phyloP scores from a whole-genome alignment of 192 early-diverging fungal genomes.

The Chytriomyces sp. region DNA sequence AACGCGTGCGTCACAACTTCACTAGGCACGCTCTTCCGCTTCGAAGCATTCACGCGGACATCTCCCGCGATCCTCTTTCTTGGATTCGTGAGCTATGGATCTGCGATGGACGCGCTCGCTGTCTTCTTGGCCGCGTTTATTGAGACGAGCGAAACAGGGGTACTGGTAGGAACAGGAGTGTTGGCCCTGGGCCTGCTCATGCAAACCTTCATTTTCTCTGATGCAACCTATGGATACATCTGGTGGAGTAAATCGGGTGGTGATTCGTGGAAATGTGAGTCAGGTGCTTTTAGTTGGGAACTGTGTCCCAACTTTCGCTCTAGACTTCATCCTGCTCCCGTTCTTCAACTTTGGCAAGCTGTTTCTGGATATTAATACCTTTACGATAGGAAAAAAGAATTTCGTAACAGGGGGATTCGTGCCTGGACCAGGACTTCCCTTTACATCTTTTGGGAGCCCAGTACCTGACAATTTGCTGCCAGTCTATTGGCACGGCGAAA shows the following conservation, averaged over 20 bases:
- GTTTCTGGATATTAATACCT: conserved; percentile 65
- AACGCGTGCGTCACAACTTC: conserved; percentile 50
- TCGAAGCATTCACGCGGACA: conserved; percentile 51
- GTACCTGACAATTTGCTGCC: conserved; percentile 50
- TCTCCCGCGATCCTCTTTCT: conserved; percentile 51
- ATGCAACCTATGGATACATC: conserved; percentile 33
- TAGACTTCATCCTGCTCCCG: conserved; percentile 47
- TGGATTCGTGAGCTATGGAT: conserved; percentile 61
- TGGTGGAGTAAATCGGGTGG: conserved; percentile 29
- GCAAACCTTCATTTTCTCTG: conserved; percentile 46
- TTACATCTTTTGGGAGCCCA: conserved; percentile 48
- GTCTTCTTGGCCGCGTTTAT: conserved; percentile 62
- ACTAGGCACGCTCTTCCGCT: conserved; percentile 56
- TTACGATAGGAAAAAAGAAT: conserved; percentile 40
- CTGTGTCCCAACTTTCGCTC: background rate
- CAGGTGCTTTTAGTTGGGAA: background rate
- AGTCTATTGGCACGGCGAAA: conserved; percentile 41
- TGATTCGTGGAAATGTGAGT: conserved; percentile 23
- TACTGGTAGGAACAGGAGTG: conserved; percentile 67
- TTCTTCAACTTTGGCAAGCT: conserved; percentile 56
- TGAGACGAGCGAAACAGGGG: conserved; percentile 46
- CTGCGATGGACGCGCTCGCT: conserved; percentile 63
- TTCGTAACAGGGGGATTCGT: conserved; percentile 52
- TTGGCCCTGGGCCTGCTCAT: conserved; percentile 70
- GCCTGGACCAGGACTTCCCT: conserved; percentile 61